Percentiles rank a stretch among this genome's conserved stretches.
These are phyloP conservation scores for Eucalyptus pauciflora DNA, from an alignment of 345 rosid genomes.

Conservation along the genomic window DNA sequence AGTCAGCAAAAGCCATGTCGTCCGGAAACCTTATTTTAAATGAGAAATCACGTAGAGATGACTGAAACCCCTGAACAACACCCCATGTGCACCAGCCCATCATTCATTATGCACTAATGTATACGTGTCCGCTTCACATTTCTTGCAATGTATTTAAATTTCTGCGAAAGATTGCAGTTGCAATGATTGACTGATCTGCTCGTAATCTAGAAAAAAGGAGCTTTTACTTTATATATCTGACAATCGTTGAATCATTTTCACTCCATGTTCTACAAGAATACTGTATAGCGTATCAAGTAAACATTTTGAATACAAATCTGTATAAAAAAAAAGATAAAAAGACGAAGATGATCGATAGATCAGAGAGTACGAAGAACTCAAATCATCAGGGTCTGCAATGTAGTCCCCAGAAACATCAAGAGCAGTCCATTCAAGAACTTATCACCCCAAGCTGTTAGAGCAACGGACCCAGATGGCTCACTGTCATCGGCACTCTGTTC, in stretches of 20 bases:
- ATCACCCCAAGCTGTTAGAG: background rate
- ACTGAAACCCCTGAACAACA: background rate
- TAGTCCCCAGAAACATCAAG: conserved; percentile 7
- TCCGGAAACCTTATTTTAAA: background rate
- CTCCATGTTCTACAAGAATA: background rate
- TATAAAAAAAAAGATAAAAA: background rate
- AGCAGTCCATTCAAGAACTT: background rate
- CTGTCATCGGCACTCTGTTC: conserved; percentile 17
- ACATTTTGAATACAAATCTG: background rate
- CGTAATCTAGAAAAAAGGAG: background rate
- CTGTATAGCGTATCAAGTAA: background rate
- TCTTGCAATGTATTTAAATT: background rate
- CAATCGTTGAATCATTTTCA: background rate
- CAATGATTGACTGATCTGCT: background rate
- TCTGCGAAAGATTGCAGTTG: background rate
- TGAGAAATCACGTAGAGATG: background rate
- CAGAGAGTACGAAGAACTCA: background rate
- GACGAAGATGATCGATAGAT: background rate
- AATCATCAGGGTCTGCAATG: background rate
- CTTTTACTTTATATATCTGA: background rate
- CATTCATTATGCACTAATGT: background rate
- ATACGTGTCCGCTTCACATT: background rate
- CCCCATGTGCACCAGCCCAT: background rate
- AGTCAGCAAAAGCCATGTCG: background rate
- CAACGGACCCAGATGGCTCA: conserved; percentile 8